Evolutionary conservation across 306 rosid species (phyloP).

Genomic region (Vachellia collinsii): DNA sequence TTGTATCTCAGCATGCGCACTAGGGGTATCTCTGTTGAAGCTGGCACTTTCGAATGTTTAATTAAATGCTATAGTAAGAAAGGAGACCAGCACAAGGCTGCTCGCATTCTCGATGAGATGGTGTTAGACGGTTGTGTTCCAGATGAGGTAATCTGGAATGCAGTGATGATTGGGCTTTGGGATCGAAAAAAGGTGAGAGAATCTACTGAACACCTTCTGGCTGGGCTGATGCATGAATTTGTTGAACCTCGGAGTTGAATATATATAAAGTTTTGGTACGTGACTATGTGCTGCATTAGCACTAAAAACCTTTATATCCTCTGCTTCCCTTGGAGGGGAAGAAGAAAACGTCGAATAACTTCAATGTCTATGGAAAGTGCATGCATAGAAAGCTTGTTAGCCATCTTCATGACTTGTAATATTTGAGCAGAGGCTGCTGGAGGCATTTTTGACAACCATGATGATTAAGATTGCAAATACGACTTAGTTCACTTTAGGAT

Average conservation of each 20-base stretch:
- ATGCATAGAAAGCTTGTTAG: not conserved
- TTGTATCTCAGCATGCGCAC: constrained; percentile 76
- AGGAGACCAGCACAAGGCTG: constrained; percentile 73
- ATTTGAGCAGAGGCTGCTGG: constrained; percentile 10
- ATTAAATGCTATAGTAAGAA: constrained; percentile 61
- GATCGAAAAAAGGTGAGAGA: constrained; percentile 69
- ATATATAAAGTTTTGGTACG: constrained; percentile 11
- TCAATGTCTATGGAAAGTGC: not conserved
- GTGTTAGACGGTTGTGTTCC: constrained; percentile 76
- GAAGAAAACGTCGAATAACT: not conserved
- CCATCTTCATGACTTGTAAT: not conserved
- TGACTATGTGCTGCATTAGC: constrained; percentile 14
- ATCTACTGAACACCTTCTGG: constrained; percentile 60
- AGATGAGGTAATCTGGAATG: constrained; percentile 67
- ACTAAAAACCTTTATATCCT: constrained; percentile 12
- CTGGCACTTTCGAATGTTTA: constrained; percentile 54
- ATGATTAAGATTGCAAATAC: not conserved
- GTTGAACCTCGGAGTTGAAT: constrained; percentile 46
- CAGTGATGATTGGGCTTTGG: constrained; percentile 65
- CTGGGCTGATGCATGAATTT: constrained; percentile 49
- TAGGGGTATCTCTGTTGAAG: constrained; percentile 68
- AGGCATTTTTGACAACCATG: constrained; percentile 17
- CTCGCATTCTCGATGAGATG: constrained; percentile 81
- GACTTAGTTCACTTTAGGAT: not conserved
- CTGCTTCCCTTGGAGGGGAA: not conserved